Evolutionary conservation across 257 asterid genomes (phyloP), one percentile per base, ranked within the genome.

Genomic region (Lantana camara): DNA sequence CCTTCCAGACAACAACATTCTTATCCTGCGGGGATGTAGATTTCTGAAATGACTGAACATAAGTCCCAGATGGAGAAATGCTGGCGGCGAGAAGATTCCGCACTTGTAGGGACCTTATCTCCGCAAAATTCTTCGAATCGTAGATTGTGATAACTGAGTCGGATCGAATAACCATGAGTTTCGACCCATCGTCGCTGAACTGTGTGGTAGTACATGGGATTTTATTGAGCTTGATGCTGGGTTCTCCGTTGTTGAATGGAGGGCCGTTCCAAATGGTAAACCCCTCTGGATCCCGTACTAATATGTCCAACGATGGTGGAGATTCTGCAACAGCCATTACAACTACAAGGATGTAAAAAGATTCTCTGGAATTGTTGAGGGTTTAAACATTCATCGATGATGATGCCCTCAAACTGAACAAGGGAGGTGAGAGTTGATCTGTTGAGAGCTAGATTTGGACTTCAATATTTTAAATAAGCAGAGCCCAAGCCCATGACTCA

Each of bases 131-230:
- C 61, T 64, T 84, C 64, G 88, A 66, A 60, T 88, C 95, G 66
- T 82, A 84, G 21, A 88, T 69, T 66, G 70, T 74, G 51, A 94
- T 81, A 47, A 74, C 27, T 23, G 80, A 81, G 64, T 88, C 90
- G 6, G 91, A 74, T 66, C 77, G 83, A 37, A 76, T 41, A 62
- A 80, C 87, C 89, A 88, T 83, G 67, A 94, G 88, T 71, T 62
- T 84, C 9, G 95, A 85, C 64, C 99, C 99, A 78, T 94, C 96
- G 22, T 88, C 95, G 71, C 95, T 81, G 70, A 78, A 94, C 71
- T 80, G 88, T 22, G 83, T 75, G 77, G 82, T 83, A 63, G 83
- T 71, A 55, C 97, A 94, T 11, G 81, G 80, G 24, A 77, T 20
- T 55, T 75, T 85, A 14, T 75, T 83, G 56, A 82, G 89, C 83